These are phyloP conservation scores for Aureobasidium melanogenum DNA, from an alignment of 2,329 filamentous ascomycete genomes.

Conservation along the genomic window DNA sequence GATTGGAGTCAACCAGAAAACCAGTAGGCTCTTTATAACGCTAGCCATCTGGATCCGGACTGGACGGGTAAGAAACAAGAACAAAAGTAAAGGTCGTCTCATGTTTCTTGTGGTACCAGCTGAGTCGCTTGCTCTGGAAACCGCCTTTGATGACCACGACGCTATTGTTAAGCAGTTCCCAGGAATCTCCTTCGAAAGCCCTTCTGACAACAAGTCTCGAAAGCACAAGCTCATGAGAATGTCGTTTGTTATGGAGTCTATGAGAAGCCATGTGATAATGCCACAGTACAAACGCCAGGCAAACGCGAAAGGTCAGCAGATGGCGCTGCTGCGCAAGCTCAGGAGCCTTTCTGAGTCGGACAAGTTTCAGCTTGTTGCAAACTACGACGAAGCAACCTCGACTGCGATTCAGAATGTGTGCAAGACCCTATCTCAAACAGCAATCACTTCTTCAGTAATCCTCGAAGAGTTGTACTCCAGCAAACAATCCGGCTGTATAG, in stretches of 20 bases:
- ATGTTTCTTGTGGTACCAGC: slow-evolving; percentile 6
- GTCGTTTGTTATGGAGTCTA: not conserved
- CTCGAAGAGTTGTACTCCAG: not conserved
- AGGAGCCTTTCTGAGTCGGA: not conserved
- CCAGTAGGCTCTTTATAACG: not conserved
- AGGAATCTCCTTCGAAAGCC: not conserved
- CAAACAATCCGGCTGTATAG: not conserved
- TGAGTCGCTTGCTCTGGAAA: not conserved
- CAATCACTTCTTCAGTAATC: not conserved
- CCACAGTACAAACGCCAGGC: not conserved
- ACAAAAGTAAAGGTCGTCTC: not conserved
- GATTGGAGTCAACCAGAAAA: not conserved
- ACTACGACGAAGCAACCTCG: not conserved
- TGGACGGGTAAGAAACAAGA: not conserved
- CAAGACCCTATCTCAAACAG: not conserved
- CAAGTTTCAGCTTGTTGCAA: not conserved
- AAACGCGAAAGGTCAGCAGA: not conserved
- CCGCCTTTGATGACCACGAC: not conserved
- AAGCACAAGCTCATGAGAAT: not conserved
- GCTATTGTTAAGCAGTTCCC: not conserved
- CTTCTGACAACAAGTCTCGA: not conserved
- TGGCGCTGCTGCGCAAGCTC: not conserved
- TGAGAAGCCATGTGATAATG: not conserved
- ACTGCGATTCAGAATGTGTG: not conserved
- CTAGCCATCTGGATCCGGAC: not conserved